Percentiles rank a stretch among this genome's conserved stretches.
Conservation (phyloP, 176 grass and related monocot species). For the Cenchrus americanus region DNA sequence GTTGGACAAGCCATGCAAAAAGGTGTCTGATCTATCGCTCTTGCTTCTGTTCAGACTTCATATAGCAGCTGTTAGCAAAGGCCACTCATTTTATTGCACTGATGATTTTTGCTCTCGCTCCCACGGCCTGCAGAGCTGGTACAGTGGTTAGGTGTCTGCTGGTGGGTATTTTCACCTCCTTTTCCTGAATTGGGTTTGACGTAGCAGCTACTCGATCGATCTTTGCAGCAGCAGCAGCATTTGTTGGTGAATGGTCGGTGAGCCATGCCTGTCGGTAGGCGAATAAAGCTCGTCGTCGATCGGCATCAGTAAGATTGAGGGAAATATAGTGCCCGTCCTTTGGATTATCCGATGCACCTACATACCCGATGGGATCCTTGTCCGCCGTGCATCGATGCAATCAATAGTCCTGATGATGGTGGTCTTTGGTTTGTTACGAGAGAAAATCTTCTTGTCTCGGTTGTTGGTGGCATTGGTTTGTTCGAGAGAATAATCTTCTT, state of each 20-base stretch:
- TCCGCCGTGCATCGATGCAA: neutral
- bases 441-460: no score
- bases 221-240: neutral
- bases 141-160: conserved; percentile 38
- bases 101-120: no score
- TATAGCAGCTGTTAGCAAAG: neutral
- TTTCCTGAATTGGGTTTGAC: conserved; percentile 27
- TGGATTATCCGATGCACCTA: conserved; percentile 10
- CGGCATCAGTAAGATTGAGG: neutral
- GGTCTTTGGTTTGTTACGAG: no score
- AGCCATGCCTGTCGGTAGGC: conserved; percentile 42
- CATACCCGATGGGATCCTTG: conserved; percentile 11
- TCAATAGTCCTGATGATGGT: neutral
- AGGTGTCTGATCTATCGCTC: neutral
- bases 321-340: conserved; percentile 1
- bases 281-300: conserved; percentile 24
- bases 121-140: no score
- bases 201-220: conserved; percentile 29
- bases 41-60: neutral
- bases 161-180: conserved; percentile 12
- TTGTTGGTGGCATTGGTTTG: no score
- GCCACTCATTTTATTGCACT: neutral
- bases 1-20: conserved; percentile 10
- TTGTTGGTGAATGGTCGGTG: neutral
- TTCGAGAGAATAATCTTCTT: no score